Evolutionary conservation across 2,329 filamentous ascomycete genomes (phyloP), one percentile per base, ranked within the genome.

Genomic region (Nigrospora osmanthi): DNA sequence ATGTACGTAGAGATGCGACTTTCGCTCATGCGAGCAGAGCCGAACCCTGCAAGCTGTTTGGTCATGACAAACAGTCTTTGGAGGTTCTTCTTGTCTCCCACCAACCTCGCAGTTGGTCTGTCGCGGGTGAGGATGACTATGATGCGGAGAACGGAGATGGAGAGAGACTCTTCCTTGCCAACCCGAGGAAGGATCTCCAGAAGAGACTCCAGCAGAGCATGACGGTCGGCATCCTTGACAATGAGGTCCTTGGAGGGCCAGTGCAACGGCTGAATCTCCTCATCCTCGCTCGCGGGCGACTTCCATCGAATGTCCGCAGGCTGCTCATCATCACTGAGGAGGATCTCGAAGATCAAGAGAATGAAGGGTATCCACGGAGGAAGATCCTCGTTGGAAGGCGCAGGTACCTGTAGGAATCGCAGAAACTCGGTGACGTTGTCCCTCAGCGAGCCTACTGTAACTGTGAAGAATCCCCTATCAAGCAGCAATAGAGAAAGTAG

Each of bases 11-110:
- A 69, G 35, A 79, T 66, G 43, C 69, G 70, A 2, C 69, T 72
- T 35, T 75, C 72, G 49, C 69, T 73, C 11, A 98, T 76, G 44
- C 84, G 83, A 44, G 86, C 79, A 30, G 89, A 87, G 7, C 87
- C 85, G 30, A 82, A 77, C 23, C 86, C 87, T 16, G 88, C 83
- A 47, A 97, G 78, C 62, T 97, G 91, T 63, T 94, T 95, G 46
- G 91, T 82, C 87, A 97, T 95, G 42, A 96, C 79, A 64, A 98
- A 97, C 17, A 98, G 72, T 28, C 89, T 80, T 58, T 93, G 87
- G 40, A 98, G 73, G 55, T 95, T 94, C 59, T 83, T 86, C 69
- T 89, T 95, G 60, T 95, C 86, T 6, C 88, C 87, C 39, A 97
- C 75, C 38, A 77, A 72, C 51, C 81, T 77, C 2, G 93, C 90